Evolutionary conservation across 2,329 filamentous ascomycete genomes (phyloP).

Genomic region (Aureobasidium sp.): DNA sequence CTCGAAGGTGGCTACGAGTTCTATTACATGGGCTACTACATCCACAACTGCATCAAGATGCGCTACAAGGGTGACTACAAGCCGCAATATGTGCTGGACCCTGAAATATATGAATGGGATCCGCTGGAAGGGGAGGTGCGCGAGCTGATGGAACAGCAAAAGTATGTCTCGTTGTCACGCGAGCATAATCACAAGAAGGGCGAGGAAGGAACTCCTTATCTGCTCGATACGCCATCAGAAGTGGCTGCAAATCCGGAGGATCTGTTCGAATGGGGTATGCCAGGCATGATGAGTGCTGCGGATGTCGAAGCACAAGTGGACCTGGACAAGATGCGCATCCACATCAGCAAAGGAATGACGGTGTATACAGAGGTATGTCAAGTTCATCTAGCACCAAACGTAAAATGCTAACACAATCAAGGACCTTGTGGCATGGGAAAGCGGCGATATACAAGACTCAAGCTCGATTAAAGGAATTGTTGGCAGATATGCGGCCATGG

Average conservation of each 20-base stretch:
- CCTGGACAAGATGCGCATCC: conserved; percentile 51
- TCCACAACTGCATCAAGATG: conserved; percentile 76
- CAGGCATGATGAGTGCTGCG: conserved; percentile 51
- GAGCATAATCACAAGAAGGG: conserved; percentile 23
- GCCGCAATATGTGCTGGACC: conserved; percentile 66
- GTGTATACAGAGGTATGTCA: conserved; percentile 28
- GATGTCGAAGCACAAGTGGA: conserved; percentile 45
- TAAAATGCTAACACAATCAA: conserved; percentile 16
- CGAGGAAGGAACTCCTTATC: conserved; percentile 17
- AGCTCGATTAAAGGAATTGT: conserved; percentile 52
- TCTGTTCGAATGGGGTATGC: conserved; percentile 56
- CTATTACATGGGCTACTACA: conserved; percentile 82
- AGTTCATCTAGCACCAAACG: neutral
- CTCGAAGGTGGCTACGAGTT: conserved; percentile 60
- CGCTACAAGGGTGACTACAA: conserved; percentile 72
- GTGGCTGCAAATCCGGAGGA: conserved; percentile 31
- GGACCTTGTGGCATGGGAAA: conserved; percentile 53
- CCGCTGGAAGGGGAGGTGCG: conserved; percentile 24
- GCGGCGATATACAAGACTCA: conserved; percentile 39
- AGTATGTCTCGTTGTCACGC: conserved; percentile 42
- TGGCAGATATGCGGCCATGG: conserved; percentile 56
- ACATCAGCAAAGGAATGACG: conserved; percentile 29
- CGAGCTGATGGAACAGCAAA: conserved; percentile 42
- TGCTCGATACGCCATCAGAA: conserved; percentile 19
- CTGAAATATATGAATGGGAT: conserved; percentile 33